A percentile compares a stretch with the other conserved stretches of the same genome.
Evolutionary conservation across 441 rosid genomes (phyloP).

Genomic region (Erysimum pusillum): DNA sequence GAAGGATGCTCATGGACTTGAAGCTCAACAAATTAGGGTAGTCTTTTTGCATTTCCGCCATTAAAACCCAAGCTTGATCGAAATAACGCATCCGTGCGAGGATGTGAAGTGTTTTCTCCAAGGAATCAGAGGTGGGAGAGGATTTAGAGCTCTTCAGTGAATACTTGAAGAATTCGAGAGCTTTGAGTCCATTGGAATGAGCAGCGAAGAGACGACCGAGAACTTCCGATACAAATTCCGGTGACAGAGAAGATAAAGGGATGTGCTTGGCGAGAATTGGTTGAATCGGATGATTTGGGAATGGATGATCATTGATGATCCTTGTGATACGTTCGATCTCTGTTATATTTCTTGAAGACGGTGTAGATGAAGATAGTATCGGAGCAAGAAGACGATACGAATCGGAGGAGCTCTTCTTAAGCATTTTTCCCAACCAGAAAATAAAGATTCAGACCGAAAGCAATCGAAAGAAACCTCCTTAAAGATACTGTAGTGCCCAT

Average conservation of each 20-base stretch:
- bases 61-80: conserved; percentile 81
- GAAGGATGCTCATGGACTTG: conserved; percentile 84
- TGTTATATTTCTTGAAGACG: conserved; percentile 32
- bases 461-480: conserved; percentile 3
- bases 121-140: conserved; percentile 70
- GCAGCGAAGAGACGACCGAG: conserved; percentile 91
- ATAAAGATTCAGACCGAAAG: neutral
- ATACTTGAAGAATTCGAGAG: conserved; percentile 78
- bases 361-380: too few relatives aligned
- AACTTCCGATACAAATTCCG: conserved; percentile 60
- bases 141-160: conserved; percentile 47
- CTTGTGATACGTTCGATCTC: conserved; percentile 61
- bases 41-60: conserved; percentile 54
- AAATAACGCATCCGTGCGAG: conserved; percentile 83
- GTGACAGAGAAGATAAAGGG: too few relatives aligned
- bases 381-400: conserved; percentile 41
- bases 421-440: conserved; percentile 19
- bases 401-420: conserved; percentile 31
- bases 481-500: neutral
- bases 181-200: conserved; percentile 90
- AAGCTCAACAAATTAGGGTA: conserved; percentile 63
- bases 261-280: too few relatives aligned
- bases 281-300: too few relatives aligned
- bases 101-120: conserved; percentile 85
- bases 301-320: too few relatives aligned